Evolutionary conservation across 257 asterid genomes (phyloP).

Genomic region (Nicotiana knightiana): DNA sequence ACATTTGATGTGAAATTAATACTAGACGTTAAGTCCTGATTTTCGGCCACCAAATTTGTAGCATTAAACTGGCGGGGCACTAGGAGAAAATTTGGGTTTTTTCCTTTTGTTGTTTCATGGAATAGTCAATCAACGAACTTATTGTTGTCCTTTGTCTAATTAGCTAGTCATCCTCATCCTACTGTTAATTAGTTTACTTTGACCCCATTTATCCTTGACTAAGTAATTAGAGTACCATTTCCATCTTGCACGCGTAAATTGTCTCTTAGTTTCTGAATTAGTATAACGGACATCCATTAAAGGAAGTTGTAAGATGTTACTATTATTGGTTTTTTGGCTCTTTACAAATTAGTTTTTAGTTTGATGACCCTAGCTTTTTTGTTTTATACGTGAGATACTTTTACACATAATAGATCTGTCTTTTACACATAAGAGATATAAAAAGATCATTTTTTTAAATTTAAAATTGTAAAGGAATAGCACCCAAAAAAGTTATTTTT

Average conservation of each 20-base stretch:
- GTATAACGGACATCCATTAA: not conserved
- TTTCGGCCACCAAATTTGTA: not conserved
- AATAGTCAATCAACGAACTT: not conserved
- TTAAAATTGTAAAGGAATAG: too few relatives aligned
- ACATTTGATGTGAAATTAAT: not conserved
- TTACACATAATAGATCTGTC: too few relatives aligned
- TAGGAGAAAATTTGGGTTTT: not conserved
- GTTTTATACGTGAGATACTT: too few relatives aligned
- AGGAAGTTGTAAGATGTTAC: not conserved
- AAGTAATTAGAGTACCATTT: not conserved
- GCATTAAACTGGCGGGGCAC: not conserved
- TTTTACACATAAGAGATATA: too few relatives aligned
- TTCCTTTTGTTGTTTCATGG: not conserved
- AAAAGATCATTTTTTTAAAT: too few relatives aligned
- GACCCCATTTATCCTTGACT: not conserved
- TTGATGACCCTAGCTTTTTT: too few relatives aligned
- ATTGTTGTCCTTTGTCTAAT: not conserved
- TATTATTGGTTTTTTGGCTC: too few relatives aligned
- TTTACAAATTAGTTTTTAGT: too few relatives aligned
- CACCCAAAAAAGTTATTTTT: not conserved
- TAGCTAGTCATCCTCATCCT: not conserved
- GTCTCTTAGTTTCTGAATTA: not conserved
- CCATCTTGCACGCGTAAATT: not conserved
- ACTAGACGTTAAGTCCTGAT: not conserved
- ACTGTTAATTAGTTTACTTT: not conserved